phyloP scores from a whole-genome alignment of 331 rosid species.

The Quercus tomentella region DNA sequence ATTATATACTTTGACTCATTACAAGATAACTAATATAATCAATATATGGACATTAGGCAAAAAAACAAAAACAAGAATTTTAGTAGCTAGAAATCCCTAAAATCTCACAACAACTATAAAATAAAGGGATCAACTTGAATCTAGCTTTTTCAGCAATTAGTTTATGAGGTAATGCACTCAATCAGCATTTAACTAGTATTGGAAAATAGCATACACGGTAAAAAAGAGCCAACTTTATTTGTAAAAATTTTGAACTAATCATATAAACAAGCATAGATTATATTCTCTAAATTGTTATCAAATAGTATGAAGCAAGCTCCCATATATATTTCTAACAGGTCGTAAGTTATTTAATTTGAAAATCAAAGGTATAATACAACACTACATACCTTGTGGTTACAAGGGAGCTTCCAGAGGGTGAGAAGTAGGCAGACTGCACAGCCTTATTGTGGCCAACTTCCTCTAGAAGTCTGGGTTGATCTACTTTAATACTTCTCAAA shows the following conservation, averaged over 20 bases:
- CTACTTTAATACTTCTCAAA: slow-evolving; percentile 47
- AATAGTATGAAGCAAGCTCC: neutral
- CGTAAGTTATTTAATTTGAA: neutral
- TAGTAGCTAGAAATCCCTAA: neutral
- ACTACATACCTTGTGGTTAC: slow-evolving; percentile 72
- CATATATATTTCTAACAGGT: neutral
- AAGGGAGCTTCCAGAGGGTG: slow-evolving; percentile 74
- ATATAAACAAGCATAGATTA: neutral
- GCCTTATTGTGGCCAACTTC: slow-evolving; percentile 55
- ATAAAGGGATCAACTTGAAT: neutral
- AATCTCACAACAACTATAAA: neutral
- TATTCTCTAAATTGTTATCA: neutral
- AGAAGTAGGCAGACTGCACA: slow-evolving; percentile 82
- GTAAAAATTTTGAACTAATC: neutral
- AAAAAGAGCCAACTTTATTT: neutral
- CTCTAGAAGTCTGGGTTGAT: slow-evolving; percentile 41
- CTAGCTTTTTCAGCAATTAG: neutral
- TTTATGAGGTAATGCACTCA: neutral
- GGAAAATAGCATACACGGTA: neutral
- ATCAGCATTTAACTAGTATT: neutral
- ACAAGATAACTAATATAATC: neutral
- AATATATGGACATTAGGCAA: neutral
- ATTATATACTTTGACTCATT: neutral
- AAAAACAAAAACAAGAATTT: no score
- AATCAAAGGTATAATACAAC: neutral